Evolutionary conservation across 257 asterid species (phyloP), one percentile per base, ranked within the genome.

Genomic region (Verbascum thapsus): DNA sequence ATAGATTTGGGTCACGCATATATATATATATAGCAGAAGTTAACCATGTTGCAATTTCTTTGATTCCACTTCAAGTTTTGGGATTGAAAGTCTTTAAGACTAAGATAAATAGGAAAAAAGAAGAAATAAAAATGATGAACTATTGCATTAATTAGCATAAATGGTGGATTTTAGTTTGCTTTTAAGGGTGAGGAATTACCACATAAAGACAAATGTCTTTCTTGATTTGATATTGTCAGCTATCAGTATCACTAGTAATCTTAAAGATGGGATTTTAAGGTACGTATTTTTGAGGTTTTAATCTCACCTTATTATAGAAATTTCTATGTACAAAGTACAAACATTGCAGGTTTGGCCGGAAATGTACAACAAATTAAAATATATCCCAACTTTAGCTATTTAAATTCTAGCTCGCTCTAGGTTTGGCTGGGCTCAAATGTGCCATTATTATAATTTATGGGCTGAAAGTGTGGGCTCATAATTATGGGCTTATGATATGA

Each of bases 31-130:
- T 39, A 2, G 8, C 30, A 8, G 1, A 15, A 40, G 7, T 55
- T 8, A 39, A 18, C 26, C 43, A 4, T 18, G 16, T 26, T 13
- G 58, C n/a, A 64, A 38, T 61, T 76, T 73, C 85, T 81, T 90
- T 57, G 87, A 80, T 87, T 83, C 39, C 70, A 85, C 79, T 83
- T 72, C 83, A 90, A 80, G 95, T 68, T 61, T 60, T 53, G 71
- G 64, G 47, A 60, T 66, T 64, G 53, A 64, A 49, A 68, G 38
- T 38, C 81, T 83, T 71, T 61, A 68, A 64, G 61, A 45, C 57
- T 63, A 83, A 82, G 88, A 63, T n/a, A n/a, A n/a, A n/a, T n/a
- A n/a, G n/a, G n/a, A 79, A 74, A n/a, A 16, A 32, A 26, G 13
- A 6, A 17, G 39, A 11, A 17, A 16, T 15, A 19, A 42, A 58